Evolutionary conservation across 345 rosid genomes (phyloP), one percentile per base, ranked within the genome.

Genomic region (Geranium rotundifolium): DNA sequence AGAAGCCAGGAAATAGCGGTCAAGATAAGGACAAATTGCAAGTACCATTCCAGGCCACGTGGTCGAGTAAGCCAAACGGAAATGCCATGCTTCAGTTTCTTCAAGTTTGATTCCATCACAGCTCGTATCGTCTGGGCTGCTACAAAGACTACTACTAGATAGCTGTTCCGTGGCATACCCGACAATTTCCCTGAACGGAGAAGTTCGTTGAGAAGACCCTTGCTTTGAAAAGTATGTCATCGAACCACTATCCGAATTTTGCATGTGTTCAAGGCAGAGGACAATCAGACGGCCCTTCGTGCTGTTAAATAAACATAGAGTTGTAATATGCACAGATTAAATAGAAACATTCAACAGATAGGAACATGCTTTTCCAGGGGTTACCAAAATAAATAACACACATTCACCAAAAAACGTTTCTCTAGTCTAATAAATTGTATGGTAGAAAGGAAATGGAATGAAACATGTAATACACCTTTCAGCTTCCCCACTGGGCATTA

Each of bases 401-500:
- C 27, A 23, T 23, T 23, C 27, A 23, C 27, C 27, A 23, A 23
- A 23, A 23, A 23, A 23, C 2, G 27, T 23, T 23, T 23, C 27
- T 23, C 27, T 50, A 68, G 15, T 29, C 61, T 52, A 19, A 15
- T 8, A 14, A 31, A 56, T 20, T 10, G 6, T 41, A 50, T 5
- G 54, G 50, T 49, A 10, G 55, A 7, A 41, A 57, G 15, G 29
- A 62, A 69, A 19, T 41, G 18, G 60, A 54, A 63, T 17, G 56
- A 61, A 12, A 46, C 39, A 71, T 68, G 71, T 54, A 57, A 39
- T 34, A 41, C 30, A 93, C 99, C 97, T 88, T 82, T 93, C 99
- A 59, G 97, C 97, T 83, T 93, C 99, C 68, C 99, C 99, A 71
- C 92, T 90, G 68, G 91, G 88, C 96, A 93, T 78, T 65, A 88